phyloP scores from a whole-genome alignment of 2,329 filamentous ascomycete genomes.

The Tolypocladium sp. region DNA sequence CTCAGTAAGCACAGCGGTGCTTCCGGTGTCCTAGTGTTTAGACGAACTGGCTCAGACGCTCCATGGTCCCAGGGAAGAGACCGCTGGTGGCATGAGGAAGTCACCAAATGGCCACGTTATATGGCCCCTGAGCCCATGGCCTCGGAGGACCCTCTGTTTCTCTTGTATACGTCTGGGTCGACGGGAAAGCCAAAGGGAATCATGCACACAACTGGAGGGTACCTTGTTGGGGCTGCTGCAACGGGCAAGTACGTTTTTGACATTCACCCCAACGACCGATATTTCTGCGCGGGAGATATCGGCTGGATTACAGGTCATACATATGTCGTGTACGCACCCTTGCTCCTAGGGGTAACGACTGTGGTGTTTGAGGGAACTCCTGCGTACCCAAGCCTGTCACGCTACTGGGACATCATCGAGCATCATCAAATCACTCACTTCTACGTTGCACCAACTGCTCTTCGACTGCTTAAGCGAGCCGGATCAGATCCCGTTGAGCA shows the following conservation, averaged over 20 bases:
- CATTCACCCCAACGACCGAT: constrained; percentile 85
- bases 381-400: constrained; percentile 93
- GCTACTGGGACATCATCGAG: constrained; percentile 98
- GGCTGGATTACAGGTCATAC: constrained; percentile 99
- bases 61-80: constrained; percentile 86
- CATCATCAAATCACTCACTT: constrained; percentile 95
- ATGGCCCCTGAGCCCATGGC: constrained; percentile 80
- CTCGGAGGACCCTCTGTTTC: constrained; percentile 92
- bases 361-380: constrained; percentile 98
- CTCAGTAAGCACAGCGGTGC: constrained; percentile 92
- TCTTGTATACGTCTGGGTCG: constrained; percentile 95
- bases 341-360: constrained; percentile 85
- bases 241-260: constrained; percentile 99
- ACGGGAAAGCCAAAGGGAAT: constrained; percentile 99
- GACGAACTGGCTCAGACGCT: constrained; percentile 87
- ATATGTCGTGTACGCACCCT: constrained; percentile 93
- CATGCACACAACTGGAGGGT: constrained; percentile 93
- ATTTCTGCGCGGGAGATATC: constrained; percentile 97
- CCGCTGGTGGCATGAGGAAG: constrained; percentile 97
- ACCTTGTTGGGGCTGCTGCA: constrained; percentile 83
- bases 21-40: constrained; percentile 78
- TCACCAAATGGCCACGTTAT: constrained; percentile 92
- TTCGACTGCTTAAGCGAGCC: constrained; percentile 89
- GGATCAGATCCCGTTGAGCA: constrained; percentile 87
- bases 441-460: constrained; percentile 92